phyloP scores from a whole-genome alignment of 225 moss, liverwort and hornwort genomes.

The Marchantia polymorpha region DNA sequence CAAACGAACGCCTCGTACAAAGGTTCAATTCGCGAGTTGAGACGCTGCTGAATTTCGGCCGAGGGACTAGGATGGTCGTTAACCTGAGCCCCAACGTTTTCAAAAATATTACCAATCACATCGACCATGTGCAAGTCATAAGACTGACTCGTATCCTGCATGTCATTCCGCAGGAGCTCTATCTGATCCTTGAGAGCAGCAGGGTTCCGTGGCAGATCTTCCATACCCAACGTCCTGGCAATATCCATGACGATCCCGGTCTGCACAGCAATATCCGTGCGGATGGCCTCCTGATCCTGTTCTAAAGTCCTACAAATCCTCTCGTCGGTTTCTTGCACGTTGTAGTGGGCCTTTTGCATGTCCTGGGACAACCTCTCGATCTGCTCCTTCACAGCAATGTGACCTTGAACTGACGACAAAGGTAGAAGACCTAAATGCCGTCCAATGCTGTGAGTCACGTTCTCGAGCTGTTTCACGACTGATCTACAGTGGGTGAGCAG shows the following conservation, averaged over 20 bases:
- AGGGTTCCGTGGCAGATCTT: slow-evolving; percentile 70
- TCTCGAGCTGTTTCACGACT: slow-evolving; percentile 75
- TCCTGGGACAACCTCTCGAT: slow-evolving; percentile 65
- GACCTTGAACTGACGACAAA: slow-evolving; percentile 61
- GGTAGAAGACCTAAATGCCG: slow-evolving; percentile 59
- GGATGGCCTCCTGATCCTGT: slow-evolving; percentile 62
- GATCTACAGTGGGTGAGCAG: slow-evolving; percentile 84
- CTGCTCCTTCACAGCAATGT: slow-evolving; percentile 50
- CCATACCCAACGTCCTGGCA: slow-evolving; percentile 80
- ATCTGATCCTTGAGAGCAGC: slow-evolving; percentile 77
- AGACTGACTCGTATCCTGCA: slow-evolving; percentile 59
- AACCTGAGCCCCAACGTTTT: slow-evolving; percentile 49
- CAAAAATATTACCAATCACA: slow-evolving; percentile 73
- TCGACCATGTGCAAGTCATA: slow-evolving; percentile 83
- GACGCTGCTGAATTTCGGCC: slow-evolving; percentile 54
- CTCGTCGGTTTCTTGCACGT: slow-evolving; percentile 81
- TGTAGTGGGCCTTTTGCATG: slow-evolving; percentile 68
- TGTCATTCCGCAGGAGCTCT: slow-evolving; percentile 68
- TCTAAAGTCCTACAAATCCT: slow-evolving; percentile 76
- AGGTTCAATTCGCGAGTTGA: slow-evolving; percentile 71
- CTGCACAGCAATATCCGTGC: slow-evolving; percentile 75
- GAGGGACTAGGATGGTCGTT: slow-evolving; percentile 64
- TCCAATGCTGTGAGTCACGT: slow-evolving; percentile 65
- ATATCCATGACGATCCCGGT: slow-evolving; percentile 93
- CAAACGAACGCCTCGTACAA: slow-evolving; percentile 93